Evolutionary conservation across 306 rosid genomes (phyloP), one percentile per base, ranked within the genome.

Genomic region (Rubus parviflorus): DNA sequence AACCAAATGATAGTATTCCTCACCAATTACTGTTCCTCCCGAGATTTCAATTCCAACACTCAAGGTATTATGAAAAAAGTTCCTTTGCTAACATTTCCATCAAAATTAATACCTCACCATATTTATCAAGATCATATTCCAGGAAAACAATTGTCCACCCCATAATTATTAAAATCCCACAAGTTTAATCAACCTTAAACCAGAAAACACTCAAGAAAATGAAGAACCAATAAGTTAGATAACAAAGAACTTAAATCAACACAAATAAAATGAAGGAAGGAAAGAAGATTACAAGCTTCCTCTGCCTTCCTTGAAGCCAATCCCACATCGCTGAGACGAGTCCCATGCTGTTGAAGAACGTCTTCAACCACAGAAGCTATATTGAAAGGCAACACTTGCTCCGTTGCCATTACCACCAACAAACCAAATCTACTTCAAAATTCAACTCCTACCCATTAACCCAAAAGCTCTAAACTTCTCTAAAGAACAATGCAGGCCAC

Each of bases 361-460:
- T 89, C 92, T 79, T 96, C 89, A 9, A 96, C 86, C 76, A 92
- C 82, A 73, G 99, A 91, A 78, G 83, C 86, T 66, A 91, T 75
- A 61, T 95, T 88, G 83, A 87, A 88, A 63, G 97, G 81, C 78
- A 86, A 79, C 22, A 37, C 79, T 76, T 84, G 93, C 65, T 90
- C 98, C 63, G 87, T 75, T 14, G 83, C 85, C 96, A 91, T 91
- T 76, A 45, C 74, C 51, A 68, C 61, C 60, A 52, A 82, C 6
- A 78, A 8, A 72, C 52, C 61, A 25, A 86, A 68, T 66, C 30
- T 6, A 61, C 42, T 61, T 45, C 49, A 20, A 65, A 76, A 77
- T 41, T 83, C 75, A 81, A 81, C 77, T 41, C 72, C 57, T 78
- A 45, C 68, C 45, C 79, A 57, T 76, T 22, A 65, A 53, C 38